phyloP scores from a whole-genome alignment of 805 yeast genomes.

The Pichia manshurica region DNA sequence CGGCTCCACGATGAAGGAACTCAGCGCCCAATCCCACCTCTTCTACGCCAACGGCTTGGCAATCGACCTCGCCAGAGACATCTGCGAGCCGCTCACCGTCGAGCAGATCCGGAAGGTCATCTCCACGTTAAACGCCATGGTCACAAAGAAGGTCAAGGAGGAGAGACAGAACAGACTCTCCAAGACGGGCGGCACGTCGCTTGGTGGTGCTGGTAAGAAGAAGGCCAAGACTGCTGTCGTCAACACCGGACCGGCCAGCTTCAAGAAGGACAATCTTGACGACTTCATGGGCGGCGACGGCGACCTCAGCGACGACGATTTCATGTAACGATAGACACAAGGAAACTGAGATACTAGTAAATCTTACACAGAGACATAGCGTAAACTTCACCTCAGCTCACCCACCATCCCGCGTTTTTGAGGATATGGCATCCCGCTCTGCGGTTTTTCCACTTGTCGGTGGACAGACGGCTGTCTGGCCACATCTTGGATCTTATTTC shows the following conservation, averaged over 20 bases:
- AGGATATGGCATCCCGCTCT: too few relatives aligned
- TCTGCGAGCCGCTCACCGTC: constrained; percentile 71
- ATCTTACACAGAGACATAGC: too few relatives aligned
- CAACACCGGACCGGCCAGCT: constrained; percentile 46
- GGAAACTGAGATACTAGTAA: not conserved
- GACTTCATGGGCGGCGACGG: constrained; percentile 50
- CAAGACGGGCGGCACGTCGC: constrained; percentile 77
- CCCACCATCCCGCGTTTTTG: too few relatives aligned
- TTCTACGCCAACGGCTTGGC: constrained; percentile 73
- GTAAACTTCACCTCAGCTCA: too few relatives aligned
- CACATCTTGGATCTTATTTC: too few relatives aligned
- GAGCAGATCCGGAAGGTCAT: constrained; percentile 83
- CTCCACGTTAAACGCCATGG: constrained; percentile 73
- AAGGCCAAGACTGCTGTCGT: constrained; percentile 75
- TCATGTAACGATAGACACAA: constrained; percentile 46
- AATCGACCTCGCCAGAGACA: constrained; percentile 79
- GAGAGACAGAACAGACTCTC: constrained; percentile 85
- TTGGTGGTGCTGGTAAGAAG: constrained; percentile 93
- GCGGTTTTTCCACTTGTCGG: too few relatives aligned
- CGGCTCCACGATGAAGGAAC: constrained; percentile 51
- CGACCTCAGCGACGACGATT: constrained; percentile 75
- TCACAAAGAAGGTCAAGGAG: constrained; percentile 80
- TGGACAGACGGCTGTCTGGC: too few relatives aligned
- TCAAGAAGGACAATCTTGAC: constrained; percentile 61
- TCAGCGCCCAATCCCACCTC: constrained; percentile 56